Percentiles rank a stretch among this genome's conserved stretches.
Evolutionary conservation across 495 filamentous ascomycete species (phyloP).

Genomic region (Parachaetomium inaequale): DNA sequence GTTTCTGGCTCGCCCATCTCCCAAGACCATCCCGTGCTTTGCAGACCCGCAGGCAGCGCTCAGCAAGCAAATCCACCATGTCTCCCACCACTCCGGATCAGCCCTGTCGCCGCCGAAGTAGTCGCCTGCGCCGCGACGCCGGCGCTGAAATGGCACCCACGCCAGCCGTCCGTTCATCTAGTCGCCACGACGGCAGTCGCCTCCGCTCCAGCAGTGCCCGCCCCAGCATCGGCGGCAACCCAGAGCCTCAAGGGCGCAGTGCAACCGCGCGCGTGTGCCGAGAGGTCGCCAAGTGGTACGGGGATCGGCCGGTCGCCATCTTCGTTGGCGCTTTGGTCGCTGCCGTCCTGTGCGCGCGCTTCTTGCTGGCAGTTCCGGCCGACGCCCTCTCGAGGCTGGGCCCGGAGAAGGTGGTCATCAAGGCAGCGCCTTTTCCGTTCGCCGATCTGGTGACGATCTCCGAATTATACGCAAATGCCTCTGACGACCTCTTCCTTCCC

Average conservation of each 20-base stretch:
- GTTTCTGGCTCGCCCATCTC: neutral
- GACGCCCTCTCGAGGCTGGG: neutral
- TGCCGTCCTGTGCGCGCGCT: neutral
- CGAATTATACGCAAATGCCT: neutral
- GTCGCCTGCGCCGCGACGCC: neutral
- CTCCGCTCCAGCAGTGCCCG: neutral
- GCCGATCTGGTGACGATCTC: neutral
- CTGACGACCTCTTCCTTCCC: neutral
- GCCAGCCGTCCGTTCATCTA: neutral
- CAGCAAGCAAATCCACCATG: neutral
- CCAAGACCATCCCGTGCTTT: neutral
- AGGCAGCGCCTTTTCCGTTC: neutral
- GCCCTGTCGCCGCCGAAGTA: neutral
- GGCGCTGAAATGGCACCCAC: neutral
- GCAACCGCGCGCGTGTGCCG: neutral
- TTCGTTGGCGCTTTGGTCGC: neutral
- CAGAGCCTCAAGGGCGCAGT: neutral
- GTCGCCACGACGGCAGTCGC: neutral
- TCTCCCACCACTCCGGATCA: neutral
- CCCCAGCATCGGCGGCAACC: neutral
- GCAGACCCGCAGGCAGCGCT: no score
- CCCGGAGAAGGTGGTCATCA: neutral
- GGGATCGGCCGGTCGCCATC: neutral
- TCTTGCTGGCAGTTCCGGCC: neutral
- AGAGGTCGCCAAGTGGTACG: neutral